Evolutionary conservation across 345 rosid genomes (phyloP).

Genomic region (Eucalyptus tenuipes): DNA sequence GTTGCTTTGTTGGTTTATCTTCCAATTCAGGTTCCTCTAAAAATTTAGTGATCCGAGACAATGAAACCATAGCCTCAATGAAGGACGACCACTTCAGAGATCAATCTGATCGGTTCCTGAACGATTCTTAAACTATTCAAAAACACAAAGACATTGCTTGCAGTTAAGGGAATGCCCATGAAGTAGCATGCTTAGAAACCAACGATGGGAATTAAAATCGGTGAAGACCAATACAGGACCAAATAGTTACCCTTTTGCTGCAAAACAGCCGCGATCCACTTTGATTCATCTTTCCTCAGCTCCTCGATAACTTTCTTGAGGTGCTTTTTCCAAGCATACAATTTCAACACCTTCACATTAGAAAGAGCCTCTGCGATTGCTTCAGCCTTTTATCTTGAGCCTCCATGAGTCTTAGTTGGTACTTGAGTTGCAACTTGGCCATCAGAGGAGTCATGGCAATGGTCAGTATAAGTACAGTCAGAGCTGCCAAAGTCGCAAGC

Average conservation of each 20-base stretch:
- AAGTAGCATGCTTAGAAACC: conserved; percentile 38
- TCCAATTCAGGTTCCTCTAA: conserved; percentile 30
- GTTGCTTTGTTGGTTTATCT: not conserved
- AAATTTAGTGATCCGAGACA: conserved; percentile 19
- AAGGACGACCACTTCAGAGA: conserved; percentile 28
- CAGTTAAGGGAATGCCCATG: conserved; percentile 18
- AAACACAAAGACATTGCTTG: conserved; percentile 34
- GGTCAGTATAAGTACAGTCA: conserved; percentile 3
- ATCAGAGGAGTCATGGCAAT: conserved; percentile 20
- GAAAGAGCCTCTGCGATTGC: conserved; percentile 23
- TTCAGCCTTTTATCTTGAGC: conserved; percentile 26
- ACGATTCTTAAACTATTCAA: conserved; percentile 27
- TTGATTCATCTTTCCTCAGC: conserved; percentile 22
- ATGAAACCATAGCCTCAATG: conserved; percentile 40
- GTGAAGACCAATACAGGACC: conserved; percentile 32
- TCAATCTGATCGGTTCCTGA: conserved; percentile 26
- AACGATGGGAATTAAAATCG: conserved; percentile 16
- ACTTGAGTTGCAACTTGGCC: conserved; percentile 22
- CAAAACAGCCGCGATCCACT: conserved; percentile 8
- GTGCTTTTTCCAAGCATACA: conserved; percentile 47
- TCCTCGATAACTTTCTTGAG: conserved; percentile 23
- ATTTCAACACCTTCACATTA: conserved; percentile 37
- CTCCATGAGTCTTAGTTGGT: conserved; percentile 18
- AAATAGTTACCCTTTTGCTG: conserved; percentile 11
- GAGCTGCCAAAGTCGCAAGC: conserved; percentile 27